Conservation (phyloP, 2,329 filamentous ascomycete genomes). For the Alternaria rosae region DNA sequence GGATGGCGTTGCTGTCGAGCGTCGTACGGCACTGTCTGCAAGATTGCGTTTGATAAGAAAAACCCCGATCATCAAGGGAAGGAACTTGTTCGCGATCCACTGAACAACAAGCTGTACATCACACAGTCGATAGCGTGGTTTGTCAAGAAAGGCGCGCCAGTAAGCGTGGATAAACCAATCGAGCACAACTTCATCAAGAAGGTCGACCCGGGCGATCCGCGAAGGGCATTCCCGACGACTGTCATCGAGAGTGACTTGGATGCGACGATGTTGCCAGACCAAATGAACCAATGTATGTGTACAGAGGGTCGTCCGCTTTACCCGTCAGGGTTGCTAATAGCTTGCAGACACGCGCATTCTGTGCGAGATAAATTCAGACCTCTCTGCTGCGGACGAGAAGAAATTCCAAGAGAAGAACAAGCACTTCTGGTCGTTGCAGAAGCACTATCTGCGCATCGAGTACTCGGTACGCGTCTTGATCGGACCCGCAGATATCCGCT, state of each 20-base stretch:
- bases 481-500: constrained; percentile 49
- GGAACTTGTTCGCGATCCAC: constrained; percentile 33
- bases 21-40: constrained; percentile 49
- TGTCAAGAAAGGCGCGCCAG: constrained; percentile 44
- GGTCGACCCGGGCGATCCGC: constrained; percentile 41
- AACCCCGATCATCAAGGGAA: constrained; percentile 42
- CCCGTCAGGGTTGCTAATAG: not conserved
- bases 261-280: constrained; percentile 29
- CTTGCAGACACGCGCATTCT: constrained; percentile 39
- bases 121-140: constrained; percentile 50
- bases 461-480: constrained; percentile 50
- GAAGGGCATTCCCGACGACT: constrained; percentile 41
- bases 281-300: constrained; percentile 37
- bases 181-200: constrained; percentile 46
- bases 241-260: constrained; percentile 42
- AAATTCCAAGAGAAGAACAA: constrained; percentile 48
- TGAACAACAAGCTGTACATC: constrained; percentile 48
- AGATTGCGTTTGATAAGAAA: constrained; percentile 45
- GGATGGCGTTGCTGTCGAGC: constrained; percentile 50
- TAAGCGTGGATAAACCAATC: constrained; percentile 44
- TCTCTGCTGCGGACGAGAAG: constrained; percentile 39
- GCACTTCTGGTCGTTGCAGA: constrained; percentile 45
- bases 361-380: constrained; percentile 47
- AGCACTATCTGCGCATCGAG: constrained; percentile 45
- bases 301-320: not conserved